Evolutionary conservation across 2,329 filamentous ascomycete species (phyloP), one percentile per base, ranked within the genome.

Genomic region (Blastomyces parvus): DNA sequence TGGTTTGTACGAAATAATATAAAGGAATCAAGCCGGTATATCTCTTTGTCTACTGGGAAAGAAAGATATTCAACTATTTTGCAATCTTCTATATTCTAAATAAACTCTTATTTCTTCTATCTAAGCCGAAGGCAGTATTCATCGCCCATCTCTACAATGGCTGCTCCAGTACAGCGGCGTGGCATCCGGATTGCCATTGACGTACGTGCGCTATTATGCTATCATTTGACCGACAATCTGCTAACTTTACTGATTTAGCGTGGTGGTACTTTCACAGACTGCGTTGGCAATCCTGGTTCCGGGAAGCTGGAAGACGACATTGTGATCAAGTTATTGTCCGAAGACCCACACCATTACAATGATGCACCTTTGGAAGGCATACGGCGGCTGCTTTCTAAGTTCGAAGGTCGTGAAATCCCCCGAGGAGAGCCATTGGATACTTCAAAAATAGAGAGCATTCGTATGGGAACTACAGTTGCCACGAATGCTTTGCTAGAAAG

Each of bases 391-490:
- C 85, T 96, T 76, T 88, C 87, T 67, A 86, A 85, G 69, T 95
- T 95, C 74, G 85, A 86, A 1, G 82, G 83, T 62, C 82, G 83
- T 64, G 87, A 93, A 4, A 91, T 95, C 55, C 89, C 90, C 3
- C 86, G 91, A 58, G 91, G 90, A 33, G 81, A 91, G 72, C 80
- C 88, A 0, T 79, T 96, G 9, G 91, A 96, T 74, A 96, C 91
- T 0, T 84, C 86, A 22, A 79, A 86, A 71, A 95, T 97, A 69
- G 90, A 94, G 69, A 91, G 89, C 62, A 96, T 97, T 73, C 88
- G 92, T 58, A 97, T 97, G 92, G 92, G 92, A 55, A 97, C 92
- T 1, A 97, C 92, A 0, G 91, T 97, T 14, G 92, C 92, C 11
- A 97, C 92, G 0, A 97, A 97, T 74, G 92, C 92, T 0, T 77